phyloP scores from a whole-genome alignment of 768 basidiomycete species.

The Sporobolomyces phaffii region DNA sequence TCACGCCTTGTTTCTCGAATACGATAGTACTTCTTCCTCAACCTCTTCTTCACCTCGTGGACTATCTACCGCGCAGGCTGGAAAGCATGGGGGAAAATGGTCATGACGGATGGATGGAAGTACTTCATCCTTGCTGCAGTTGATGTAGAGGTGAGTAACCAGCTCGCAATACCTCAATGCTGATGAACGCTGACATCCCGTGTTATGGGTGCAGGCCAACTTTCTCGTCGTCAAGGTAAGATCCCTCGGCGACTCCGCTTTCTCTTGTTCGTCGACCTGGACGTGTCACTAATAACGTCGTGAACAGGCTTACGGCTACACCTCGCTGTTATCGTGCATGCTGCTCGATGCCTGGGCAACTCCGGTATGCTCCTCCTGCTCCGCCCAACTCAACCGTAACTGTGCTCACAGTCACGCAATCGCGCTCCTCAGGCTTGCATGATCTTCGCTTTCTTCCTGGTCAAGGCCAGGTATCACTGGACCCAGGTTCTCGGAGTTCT shows the following conservation, averaged over 20 bases:
- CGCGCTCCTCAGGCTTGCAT: slow-evolving; percentile 40
- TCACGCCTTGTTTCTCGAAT: no score
- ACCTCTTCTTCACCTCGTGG: slow-evolving; percentile 37
- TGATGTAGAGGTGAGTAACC: slow-evolving; percentile 24
- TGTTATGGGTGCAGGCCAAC: slow-evolving; percentile 21
- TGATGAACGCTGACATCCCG: background rate
- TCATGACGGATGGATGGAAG: slow-evolving; percentile 42
- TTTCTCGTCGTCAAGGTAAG: slow-evolving; percentile 39
- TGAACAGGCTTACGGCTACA: slow-evolving; percentile 39
- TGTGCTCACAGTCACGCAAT: slow-evolving; percentile 20
- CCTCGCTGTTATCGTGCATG: slow-evolving; percentile 38
- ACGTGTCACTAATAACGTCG: no score
- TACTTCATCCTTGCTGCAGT: slow-evolving; percentile 38
- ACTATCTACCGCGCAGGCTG: slow-evolving; percentile 41
- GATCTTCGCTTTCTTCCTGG: slow-evolving; percentile 37
- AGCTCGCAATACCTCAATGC: background rate
- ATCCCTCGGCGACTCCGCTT: background rate
- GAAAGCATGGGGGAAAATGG: slow-evolving; percentile 38
- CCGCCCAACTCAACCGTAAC: slow-evolving; percentile 5
- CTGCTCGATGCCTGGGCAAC: slow-evolving; percentile 40
- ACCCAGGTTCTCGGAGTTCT: slow-evolving; percentile 38
- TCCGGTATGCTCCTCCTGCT: slow-evolving; percentile 20
- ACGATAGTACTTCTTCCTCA: slow-evolving; percentile 34
- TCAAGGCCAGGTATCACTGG: slow-evolving; percentile 39
- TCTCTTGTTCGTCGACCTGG: background rate